Evolutionary conservation across 2,329 filamentous ascomycete species (phyloP), one percentile per base, ranked within the genome.

Genomic region (Exophiala calicioides): DNA sequence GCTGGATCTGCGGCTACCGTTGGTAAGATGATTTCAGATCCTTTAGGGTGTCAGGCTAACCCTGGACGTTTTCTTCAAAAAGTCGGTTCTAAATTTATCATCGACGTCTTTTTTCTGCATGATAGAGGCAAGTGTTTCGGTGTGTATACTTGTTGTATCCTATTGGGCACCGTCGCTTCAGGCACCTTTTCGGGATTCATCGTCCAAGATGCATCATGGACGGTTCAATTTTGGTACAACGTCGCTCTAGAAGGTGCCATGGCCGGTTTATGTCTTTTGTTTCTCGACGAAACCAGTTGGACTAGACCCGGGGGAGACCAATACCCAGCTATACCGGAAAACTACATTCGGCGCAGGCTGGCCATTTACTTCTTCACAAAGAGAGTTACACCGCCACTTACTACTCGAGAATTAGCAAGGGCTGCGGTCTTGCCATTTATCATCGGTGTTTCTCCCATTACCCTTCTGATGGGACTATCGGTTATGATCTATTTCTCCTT

Each of bases 21-120:
- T 10, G 26, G 42, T 45, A 19, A 35, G 42, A n/a, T n/a, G n/a
- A n/a, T n/a, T n/a, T n/a, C n/a, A n/a, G n/a, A n/a, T n/a, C n/a
- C n/a, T n/a, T n/a, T n/a, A n/a, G n/a, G n/a, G n/a, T n/a, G n/a
- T n/a, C n/a, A n/a, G n/a, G n/a, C n/a, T n/a, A n/a, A n/a, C n/a
- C n/a, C n/a, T n/a, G n/a, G n/a, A n/a, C n/a, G n/a, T n/a, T n/a
- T n/a, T n/a, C n/a, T n/a, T n/a, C n/a, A n/a, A n/a, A n/a, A n/a
- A n/a, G n/a, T n/a, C n/a, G n/a, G n/a, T n/a, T 33, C 5, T 13
- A 37, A 50, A 8, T 30, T 42, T 5, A 50, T 57, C 21, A 47
- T 56, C 5, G 52, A 62, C n/a, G 54, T 59, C 19, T 61, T 60
- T 48, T 59, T 53, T 38, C 37, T 60, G 19, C 57, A 62, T 30